Evolutionary conservation across 345 rosid genomes (phyloP), one percentile per base, ranked within the genome.

Genomic region (Psidium guajava): DNA sequence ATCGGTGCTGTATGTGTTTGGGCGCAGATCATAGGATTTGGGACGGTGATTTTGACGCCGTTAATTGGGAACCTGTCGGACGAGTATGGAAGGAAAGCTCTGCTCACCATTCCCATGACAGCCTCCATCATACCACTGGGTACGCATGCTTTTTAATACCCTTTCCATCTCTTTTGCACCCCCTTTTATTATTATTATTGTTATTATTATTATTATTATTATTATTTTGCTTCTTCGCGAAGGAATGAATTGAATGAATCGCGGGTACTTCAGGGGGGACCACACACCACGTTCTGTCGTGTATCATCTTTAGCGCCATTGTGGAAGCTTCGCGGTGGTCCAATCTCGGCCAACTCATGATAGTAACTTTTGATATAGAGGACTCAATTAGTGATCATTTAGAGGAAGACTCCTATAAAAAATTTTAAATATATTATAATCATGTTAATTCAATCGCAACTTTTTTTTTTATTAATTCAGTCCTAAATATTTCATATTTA

Each of bases 21-120:
- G 1, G 1, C 82, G 90, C 93, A 94, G 97, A 86, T 94, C 2
- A 88, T 91, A 56, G 95, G 95, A 8, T 3, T 91, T 81, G 97
- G 97, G 58, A 88, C 94, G 28, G 87, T 91, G 73, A 86, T 93
- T 85, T 87, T 91, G 91, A 90, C 92, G 90, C 95, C 97, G 25
- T 51, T 93, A 10, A 87, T 93, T 1, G 97, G 97, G 75, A 92
- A 89, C 81, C 82, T 94, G 16, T 93, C 97, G 24, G 97, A 94
- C 75, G 75, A 82, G 51, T 91, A 94, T 64, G 97, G 97, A 16
- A 89, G 97, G 64, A 94, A 94, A 85, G 87, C 95, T 53, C 47
- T 94, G 89, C 93, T 94, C 69, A 92, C 95, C 0, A 50, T 93
- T n/a, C 97, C 97, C 4, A 44, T 94, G 89, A 85, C 91, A n/a